Conservation (phyloP, 305 asterid species). For the Rubia peregrina region DNA sequence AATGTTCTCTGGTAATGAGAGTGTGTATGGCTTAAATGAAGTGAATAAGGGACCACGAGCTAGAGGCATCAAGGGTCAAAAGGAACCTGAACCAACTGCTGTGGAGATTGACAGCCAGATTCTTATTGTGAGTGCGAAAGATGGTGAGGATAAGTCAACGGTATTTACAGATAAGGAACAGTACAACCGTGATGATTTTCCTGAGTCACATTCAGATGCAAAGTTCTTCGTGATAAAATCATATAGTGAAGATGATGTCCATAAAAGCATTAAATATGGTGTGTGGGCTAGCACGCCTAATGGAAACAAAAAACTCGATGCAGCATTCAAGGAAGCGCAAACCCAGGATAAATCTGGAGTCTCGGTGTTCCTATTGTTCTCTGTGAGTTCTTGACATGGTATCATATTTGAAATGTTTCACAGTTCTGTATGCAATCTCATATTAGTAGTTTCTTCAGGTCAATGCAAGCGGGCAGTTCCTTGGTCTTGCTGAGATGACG, state of each 20-base stretch:
- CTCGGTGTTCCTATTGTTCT: conserved; percentile 32
- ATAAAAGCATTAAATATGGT: conserved; percentile 36
- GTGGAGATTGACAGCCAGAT: conserved; percentile 30
- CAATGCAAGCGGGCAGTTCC: conserved; percentile 44
- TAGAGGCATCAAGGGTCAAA: conserved; percentile 28
- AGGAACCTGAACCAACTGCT: conserved; percentile 22
- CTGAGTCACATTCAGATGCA: conserved; percentile 26
- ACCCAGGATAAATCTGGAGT: conserved; percentile 21
- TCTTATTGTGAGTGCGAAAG: conserved; percentile 19
- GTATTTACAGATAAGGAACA: conserved; percentile 27
- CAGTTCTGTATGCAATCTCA: neutral
- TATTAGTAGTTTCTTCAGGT: conserved; percentile 21
- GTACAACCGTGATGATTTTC: conserved; percentile 32
- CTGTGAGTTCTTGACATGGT: conserved; percentile 19
- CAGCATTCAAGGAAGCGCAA: conserved; percentile 30
- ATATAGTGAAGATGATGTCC: conserved; percentile 44
- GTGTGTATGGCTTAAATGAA: conserved; percentile 34
- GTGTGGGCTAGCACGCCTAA: conserved; percentile 41
- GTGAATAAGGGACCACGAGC: conserved; percentile 40
- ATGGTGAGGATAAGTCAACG: conserved; percentile 18
- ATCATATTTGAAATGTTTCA: neutral
- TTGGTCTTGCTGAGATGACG: conserved; percentile 42
- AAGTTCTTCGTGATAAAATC: conserved; percentile 39
- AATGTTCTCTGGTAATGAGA: conserved; percentile 20
- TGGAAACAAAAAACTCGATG: conserved; percentile 41